Evolutionary conservation across 768 basidiomycete species (phyloP), one percentile per base, ranked within the genome.

Genomic region (Termitomyces sp.): DNA sequence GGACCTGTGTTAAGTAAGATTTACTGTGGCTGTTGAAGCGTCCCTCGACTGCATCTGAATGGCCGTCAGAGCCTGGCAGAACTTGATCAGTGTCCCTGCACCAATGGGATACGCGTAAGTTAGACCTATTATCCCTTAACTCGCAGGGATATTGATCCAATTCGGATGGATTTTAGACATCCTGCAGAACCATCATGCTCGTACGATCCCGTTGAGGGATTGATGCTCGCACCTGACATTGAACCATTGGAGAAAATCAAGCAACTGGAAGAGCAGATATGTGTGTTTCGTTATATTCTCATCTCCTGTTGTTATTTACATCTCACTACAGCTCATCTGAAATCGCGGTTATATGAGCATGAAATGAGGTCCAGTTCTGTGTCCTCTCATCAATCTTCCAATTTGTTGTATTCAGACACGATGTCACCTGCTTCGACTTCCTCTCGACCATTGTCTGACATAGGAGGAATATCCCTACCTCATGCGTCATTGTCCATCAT

Each of bases 121-220:
- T 36, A 20, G 44, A 42, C 54, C 52, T 46, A n/a, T 55, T 24
- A 55, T 20, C 30, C 27, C 22, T 32, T 51, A 42, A 24, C 50
- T 27, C 39, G 22, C 52, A n/a, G 24, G 56, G 65, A 62, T 49
- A 48, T 46, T 63, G 49, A 62, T 42, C 18, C 14, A 53, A 34
- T 42, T 20, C 58, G 40, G 52, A 50, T 57, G 55, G 20, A 33
- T 49, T 60, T 22, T 64, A 92, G 90, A 24, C 91, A 94, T 71
- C 92, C 92, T n/a, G 76, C 82, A 10, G 90, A 92, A 69, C 91
- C 91, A 8, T 87, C 88, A 65, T 94, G 91, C 65, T 83, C 83
- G 10, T 94, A 94, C 69, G 91, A 94, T 71, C 91, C 91, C 2
- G 86, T 93, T 16, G 91, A 93, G 69, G 92, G 91, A 18, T 71